Conservation (phyloP, 768 basidiomycete species). For the Multifurca ochricompacta region DNA sequence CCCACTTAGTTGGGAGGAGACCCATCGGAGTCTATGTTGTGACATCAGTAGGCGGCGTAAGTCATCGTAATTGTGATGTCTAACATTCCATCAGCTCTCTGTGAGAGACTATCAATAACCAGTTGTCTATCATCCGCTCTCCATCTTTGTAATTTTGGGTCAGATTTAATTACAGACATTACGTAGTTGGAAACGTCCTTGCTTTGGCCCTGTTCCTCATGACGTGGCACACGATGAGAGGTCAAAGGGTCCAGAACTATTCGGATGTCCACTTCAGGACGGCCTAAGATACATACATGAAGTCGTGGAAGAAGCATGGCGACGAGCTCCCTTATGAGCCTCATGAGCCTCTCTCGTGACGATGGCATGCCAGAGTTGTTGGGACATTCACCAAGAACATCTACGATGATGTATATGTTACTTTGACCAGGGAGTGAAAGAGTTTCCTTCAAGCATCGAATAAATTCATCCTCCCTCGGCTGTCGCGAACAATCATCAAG, state of each 20-base stretch:
- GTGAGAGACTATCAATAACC: background rate
- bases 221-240: background rate
- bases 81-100: background rate
- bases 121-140: background rate
- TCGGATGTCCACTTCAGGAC: conserved; percentile 3
- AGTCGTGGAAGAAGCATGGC: background rate
- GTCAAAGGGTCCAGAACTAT: background rate
- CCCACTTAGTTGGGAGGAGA: background rate
- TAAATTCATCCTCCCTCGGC: background rate
- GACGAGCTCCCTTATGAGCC: background rate
- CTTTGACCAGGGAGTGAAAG: background rate
- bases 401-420: background rate
- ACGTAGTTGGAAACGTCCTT: background rate
- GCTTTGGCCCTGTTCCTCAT: background rate
- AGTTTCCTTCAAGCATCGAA: background rate
- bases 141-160: background rate
- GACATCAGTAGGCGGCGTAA: background rate
- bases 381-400: background rate
- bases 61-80: background rate
- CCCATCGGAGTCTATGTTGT: background rate
- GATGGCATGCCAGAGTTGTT: background rate
- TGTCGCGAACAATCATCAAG: background rate
- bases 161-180: background rate
- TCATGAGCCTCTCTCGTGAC: background rate
- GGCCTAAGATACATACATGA: background rate